phyloP scores from a whole-genome alignment of 495 filamentous ascomycete genomes.

The Penicillium salamii region DNA sequence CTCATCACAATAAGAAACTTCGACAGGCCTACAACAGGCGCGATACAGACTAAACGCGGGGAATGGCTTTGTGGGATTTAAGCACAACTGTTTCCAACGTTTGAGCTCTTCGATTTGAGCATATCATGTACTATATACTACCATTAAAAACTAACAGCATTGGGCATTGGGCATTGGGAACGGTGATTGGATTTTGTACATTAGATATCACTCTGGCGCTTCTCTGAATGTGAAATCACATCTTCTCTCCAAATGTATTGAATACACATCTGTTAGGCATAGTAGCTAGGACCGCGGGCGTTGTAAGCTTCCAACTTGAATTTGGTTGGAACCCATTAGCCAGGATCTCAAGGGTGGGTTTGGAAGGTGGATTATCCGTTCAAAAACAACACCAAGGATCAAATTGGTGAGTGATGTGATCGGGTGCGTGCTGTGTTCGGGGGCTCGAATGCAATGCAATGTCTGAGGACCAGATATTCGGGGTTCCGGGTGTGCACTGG shows the following conservation, averaged over 20 bases:
- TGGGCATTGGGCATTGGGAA: conserved; percentile 17
- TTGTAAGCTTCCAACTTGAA: too few species aligned
- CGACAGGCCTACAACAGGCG: conserved; percentile 41
- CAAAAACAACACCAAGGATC: too few species aligned
- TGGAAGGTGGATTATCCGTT: too few species aligned
- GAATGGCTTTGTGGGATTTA: conserved; percentile 18
- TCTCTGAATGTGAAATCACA: conserved; percentile 16
- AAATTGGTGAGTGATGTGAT: too few species aligned
- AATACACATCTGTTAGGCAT: neutral
- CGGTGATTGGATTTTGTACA: conserved; percentile 18
- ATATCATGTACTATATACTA: conserved; percentile 7
- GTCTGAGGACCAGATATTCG: too few species aligned
- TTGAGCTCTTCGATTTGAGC: conserved; percentile 2
- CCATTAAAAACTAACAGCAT: conserved; percentile 5
- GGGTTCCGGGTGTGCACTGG: too few species aligned
- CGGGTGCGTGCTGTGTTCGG: too few species aligned
- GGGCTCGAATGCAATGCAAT: too few species aligned
- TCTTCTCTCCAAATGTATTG: conserved; percentile 16
- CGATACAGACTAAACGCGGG: conserved; percentile 13
- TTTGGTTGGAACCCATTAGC: too few species aligned
- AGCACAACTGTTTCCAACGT: too few species aligned
- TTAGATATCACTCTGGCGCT: conserved; percentile 18
- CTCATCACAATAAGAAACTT: conserved; percentile 42
- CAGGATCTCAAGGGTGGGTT: too few species aligned
- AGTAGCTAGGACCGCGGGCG: too few species aligned